phyloP scores from a whole-genome alignment of 2,329 filamentous ascomycete genomes.

The Talaromyces sp. region DNA sequence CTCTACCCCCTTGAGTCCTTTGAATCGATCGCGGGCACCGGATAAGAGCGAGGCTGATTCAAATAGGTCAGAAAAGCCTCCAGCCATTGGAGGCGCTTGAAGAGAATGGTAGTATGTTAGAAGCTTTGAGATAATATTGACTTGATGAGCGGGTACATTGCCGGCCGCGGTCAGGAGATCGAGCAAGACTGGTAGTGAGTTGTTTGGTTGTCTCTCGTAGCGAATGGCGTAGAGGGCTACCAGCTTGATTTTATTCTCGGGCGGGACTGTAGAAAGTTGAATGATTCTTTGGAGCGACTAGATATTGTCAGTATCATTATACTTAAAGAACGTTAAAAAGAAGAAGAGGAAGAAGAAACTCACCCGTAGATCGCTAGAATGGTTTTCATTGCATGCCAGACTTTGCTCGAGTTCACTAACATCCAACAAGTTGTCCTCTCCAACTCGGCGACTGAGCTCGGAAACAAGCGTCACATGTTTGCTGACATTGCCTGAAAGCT shows the following conservation, averaged over 20 bases:
- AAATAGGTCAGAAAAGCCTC: slow-evolving; percentile 86
- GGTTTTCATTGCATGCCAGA: slow-evolving; percentile 93
- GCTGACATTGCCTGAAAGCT: slow-evolving; percentile 94
- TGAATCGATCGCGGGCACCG: slow-evolving; percentile 80
- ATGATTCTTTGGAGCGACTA: slow-evolving; percentile 83
- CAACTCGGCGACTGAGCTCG: slow-evolving; percentile 84
- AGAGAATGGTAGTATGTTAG: slow-evolving; percentile 82
- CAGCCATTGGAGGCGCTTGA: slow-evolving; percentile 68
- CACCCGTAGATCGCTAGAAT: slow-evolving; percentile 85
- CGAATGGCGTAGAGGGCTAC: slow-evolving; percentile 93
- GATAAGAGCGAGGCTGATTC: slow-evolving; percentile 89
- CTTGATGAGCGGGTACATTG: slow-evolving; percentile 69
- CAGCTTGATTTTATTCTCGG: slow-evolving; percentile 80
- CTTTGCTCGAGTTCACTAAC: slow-evolving; percentile 97
- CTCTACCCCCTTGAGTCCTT: slow-evolving; percentile 93
- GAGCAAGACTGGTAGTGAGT: slow-evolving; percentile 75
- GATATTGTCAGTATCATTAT: slow-evolving; percentile 11
- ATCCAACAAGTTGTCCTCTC: slow-evolving; percentile 81
- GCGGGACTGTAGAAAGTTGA: slow-evolving; percentile 68
- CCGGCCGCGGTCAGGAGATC: slow-evolving; percentile 82
- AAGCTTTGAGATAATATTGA: slow-evolving; percentile 76
- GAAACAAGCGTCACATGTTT: slow-evolving; percentile 96
- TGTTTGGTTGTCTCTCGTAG: slow-evolving; percentile 82
- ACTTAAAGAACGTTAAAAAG: not conserved
- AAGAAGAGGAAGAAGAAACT: slow-evolving; percentile 12